Evolutionary conservation across 2,329 filamentous ascomycete species (phyloP), one percentile per base, ranked within the genome.

Genomic region (Hypoxylon sp.): DNA sequence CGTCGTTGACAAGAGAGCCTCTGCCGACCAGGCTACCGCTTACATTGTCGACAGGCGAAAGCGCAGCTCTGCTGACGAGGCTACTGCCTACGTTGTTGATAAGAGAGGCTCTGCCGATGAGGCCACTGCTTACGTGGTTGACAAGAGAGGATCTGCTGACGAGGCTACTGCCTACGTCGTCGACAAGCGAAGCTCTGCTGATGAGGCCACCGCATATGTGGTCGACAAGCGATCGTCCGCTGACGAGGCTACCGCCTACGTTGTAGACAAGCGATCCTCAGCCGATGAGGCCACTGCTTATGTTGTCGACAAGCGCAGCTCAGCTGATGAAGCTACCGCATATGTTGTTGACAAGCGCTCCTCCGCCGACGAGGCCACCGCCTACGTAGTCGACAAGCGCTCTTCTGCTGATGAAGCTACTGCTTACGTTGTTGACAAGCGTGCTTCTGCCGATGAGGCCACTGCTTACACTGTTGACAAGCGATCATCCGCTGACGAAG

Each of bases 1-100:
- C 32, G 29, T 51, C 6, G 47, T 51, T 17, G 47, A 51, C 19
- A 51, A 51, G 39, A 44, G 39, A 44, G 39, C 17, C 6, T 44
- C 39, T 4, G 39, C 39, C 39, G 39, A 44, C 11, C 17, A 44
- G 8, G 39, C 39, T n/a, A 44, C 39, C 3, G 39, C 39, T 44
- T 44, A 44, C 17, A n/a, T 44, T 17, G 39, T 44, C 39, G 39
- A 44, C 17, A 44, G 15, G 15, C 39, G 39, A 42, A 42, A 42
- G 39, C 39, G 39, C 17, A 7, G 39, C 39, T 44, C 39, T 3
- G 39, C 39, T 44, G 39, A 44, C 39, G 39, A 44, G 17, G 39
- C 39, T 11, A 44, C 39, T 5, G 39, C 39, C 7, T 44, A 44
- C 39, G 39, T 44, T 15, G 35, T 37, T 6, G 35, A 37, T 4